Evolutionary conservation across 768 basidiomycete species (phyloP).

Genomic region (Lactifluus piperatus): DNA sequence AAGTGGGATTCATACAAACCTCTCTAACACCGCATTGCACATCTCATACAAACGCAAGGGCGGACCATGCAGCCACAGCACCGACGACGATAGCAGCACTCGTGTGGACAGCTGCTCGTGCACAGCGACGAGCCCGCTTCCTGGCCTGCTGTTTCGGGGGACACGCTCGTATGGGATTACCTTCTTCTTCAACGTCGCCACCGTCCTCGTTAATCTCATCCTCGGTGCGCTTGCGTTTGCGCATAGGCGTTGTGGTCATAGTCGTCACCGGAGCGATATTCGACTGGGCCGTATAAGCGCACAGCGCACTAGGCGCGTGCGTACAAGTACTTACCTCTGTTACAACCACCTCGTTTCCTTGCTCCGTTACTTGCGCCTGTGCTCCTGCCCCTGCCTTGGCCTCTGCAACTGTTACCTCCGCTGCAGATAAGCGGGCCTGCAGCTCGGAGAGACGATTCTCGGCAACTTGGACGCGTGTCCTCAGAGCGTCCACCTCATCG

Average conservation of each 20-base stretch:
- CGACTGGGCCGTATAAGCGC: slow-evolving; percentile 23
- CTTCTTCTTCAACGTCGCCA: neutral
- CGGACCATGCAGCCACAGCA: slow-evolving; percentile 65
- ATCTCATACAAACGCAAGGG: slow-evolving; percentile 37
- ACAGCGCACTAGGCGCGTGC: slow-evolving; percentile 14
- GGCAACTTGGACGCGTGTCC: neutral
- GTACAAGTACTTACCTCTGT: slow-evolving; percentile 10
- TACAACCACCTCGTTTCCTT: neutral
- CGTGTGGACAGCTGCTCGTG: slow-evolving; percentile 42
- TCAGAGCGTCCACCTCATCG: slow-evolving; percentile 1
- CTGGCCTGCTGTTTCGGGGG: slow-evolving; percentile 7
- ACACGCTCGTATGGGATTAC: slow-evolving; percentile 3
- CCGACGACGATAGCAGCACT: slow-evolving; percentile 56
- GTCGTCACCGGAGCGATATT: slow-evolving; percentile 19
- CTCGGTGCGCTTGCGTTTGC: slow-evolving; percentile 32
- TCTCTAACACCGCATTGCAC: neutral
- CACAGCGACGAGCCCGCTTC: slow-evolving; percentile 35
- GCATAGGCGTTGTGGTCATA: neutral
- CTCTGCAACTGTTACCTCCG: neutral
- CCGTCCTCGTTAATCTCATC: slow-evolving; percentile 13
- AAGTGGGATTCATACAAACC: neutral
- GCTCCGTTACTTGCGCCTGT: slow-evolving; percentile 26
- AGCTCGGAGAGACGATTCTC: slow-evolving; percentile 5
- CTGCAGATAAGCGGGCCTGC: slow-evolving; percentile 1
- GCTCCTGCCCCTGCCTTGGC: slow-evolving; percentile 26